A percentile compares a stretch with the other conserved stretches of the same genome.
phyloP scores from a whole-genome alignment of 75 land plant genomes.

The Cupressus sempervirens region DNA sequence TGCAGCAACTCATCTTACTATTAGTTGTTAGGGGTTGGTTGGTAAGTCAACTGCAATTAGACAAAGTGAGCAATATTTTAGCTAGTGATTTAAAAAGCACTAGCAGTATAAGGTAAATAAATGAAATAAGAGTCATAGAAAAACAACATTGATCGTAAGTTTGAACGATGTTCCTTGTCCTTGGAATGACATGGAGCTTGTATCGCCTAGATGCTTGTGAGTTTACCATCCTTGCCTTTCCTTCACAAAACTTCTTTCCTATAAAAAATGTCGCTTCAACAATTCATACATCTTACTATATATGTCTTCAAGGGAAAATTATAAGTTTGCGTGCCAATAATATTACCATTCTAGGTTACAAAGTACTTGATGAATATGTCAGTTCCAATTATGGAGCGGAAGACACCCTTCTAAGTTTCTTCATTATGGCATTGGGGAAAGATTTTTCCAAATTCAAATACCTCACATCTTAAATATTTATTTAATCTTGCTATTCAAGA shows the following conservation, averaged over 20 bases:
- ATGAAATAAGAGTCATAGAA: neutral
- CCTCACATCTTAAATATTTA: too few relatives aligned
- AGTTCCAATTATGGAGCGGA: too few relatives aligned
- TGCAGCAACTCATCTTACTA: neutral
- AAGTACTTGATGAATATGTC: too few relatives aligned
- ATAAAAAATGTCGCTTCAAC: neutral
- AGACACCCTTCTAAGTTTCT: too few relatives aligned
- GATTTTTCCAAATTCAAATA: too few relatives aligned
- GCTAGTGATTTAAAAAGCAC: neutral
- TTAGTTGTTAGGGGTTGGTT: neutral
- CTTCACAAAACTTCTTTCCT: neutral
- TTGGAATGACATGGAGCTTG: neutral
- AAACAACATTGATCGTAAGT: slow-evolving; percentile 4
- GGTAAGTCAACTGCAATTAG: neutral
- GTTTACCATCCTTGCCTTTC: neutral
- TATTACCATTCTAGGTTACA: neutral
- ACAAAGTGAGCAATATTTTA: neutral
- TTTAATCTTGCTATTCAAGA: too few relatives aligned
- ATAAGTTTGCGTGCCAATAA: neutral
- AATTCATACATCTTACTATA: neutral
- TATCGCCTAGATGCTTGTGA: neutral
- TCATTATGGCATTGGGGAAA: too few relatives aligned
- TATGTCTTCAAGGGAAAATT: neutral
- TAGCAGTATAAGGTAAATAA: neutral
- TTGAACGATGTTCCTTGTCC: neutral